These are phyloP conservation scores for Leccinum longicurvipes DNA, from an alignment of 768 basidiomycete species.

Conservation along the genomic window DNA sequence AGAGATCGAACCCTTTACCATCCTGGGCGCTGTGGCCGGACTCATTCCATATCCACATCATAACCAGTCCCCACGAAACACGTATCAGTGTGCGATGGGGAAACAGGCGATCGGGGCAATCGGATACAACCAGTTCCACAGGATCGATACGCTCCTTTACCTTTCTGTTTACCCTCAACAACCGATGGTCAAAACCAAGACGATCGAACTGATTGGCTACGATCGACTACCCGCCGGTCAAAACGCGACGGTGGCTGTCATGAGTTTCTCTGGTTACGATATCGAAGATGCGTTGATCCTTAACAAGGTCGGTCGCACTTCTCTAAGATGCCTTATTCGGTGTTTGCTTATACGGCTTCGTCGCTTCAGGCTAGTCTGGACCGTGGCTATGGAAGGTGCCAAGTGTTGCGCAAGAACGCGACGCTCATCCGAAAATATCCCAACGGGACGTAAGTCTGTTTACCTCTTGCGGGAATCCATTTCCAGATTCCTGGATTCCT, in stretches of 20 bases:
- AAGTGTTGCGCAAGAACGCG: conserved; percentile 93
- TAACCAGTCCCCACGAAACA: conserved; percentile 98
- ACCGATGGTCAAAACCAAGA: conserved; percentile 99
- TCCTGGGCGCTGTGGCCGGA: conserved; percentile 96
- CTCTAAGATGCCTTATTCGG: conserved; percentile 5
- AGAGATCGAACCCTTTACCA: conserved; percentile 97
- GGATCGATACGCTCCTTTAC: conserved; percentile 98
- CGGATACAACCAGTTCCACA: conserved; percentile 94
- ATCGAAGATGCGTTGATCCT: conserved; percentile 98
- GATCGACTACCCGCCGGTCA: conserved; percentile 96
- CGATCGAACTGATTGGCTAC: conserved; percentile 95
- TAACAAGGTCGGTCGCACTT: conserved; percentile 62
- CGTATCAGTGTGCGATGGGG: conserved; percentile 99
- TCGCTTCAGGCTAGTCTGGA: conserved; percentile 80
- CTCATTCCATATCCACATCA: conserved; percentile 99
- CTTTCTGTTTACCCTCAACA: conserved; percentile 97
- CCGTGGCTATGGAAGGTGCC: conserved; percentile 95
- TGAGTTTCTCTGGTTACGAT: conserved; percentile 99
- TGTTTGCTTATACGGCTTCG: conserved; percentile 1
- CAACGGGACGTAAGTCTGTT: conserved; percentile 85
- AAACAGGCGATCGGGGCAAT: conserved; percentile 99
- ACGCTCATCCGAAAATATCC: conserved; percentile 95
- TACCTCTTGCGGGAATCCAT: conserved; percentile 9
- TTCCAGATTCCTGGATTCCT: conserved; percentile 3
- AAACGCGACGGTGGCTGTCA: conserved; percentile 97